Conservation (phyloP, 805 yeast genomes). For the Teunomyces stri region DNA sequence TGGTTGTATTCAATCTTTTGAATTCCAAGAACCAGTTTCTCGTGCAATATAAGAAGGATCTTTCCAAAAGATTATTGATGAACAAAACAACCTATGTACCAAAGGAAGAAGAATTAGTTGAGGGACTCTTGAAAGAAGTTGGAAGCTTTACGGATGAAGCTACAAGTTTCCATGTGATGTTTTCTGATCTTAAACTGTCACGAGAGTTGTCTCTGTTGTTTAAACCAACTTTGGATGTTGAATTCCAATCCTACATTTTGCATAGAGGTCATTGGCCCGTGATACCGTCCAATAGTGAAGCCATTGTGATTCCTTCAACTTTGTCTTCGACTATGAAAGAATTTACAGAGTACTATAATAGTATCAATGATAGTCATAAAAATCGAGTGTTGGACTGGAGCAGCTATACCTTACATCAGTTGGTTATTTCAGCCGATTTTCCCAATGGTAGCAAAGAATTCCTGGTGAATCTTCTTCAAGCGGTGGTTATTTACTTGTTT, state of each 20-base stretch:
- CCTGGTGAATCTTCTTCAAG: constrained; percentile 43
- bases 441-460: constrained; percentile 30
- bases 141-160: constrained; percentile 34
- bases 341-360: constrained; percentile 21
- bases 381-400: constrained; percentile 41
- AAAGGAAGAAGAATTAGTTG: constrained; percentile 23
- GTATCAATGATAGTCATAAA: constrained; percentile 18
- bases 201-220: constrained; percentile 4
- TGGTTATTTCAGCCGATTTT: constrained; percentile 32
- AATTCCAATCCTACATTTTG: constrained; percentile 31
- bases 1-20: constrained; percentile 30
- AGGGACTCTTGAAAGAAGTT: constrained; percentile 17
- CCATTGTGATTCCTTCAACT: constrained; percentile 22
- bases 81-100: constrained; percentile 17
- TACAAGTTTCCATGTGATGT: constrained; percentile 29
- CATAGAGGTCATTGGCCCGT: constrained; percentile 42
- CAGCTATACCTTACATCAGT: constrained; percentile 39
- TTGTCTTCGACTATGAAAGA: constrained; percentile 17
- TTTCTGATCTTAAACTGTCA: constrained; percentile 29
- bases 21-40: constrained; percentile 34
- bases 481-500: constrained; percentile 38
- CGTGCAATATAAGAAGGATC: constrained; percentile 28
- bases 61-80: constrained; percentile 36
- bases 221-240: constrained; percentile 10
- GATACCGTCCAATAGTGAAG: constrained; percentile 23